Evolutionary conservation across 2,329 filamentous ascomycete species (phyloP), one percentile per base, ranked within the genome.

Genomic region (Colletotrichum sansevieriae): DNA sequence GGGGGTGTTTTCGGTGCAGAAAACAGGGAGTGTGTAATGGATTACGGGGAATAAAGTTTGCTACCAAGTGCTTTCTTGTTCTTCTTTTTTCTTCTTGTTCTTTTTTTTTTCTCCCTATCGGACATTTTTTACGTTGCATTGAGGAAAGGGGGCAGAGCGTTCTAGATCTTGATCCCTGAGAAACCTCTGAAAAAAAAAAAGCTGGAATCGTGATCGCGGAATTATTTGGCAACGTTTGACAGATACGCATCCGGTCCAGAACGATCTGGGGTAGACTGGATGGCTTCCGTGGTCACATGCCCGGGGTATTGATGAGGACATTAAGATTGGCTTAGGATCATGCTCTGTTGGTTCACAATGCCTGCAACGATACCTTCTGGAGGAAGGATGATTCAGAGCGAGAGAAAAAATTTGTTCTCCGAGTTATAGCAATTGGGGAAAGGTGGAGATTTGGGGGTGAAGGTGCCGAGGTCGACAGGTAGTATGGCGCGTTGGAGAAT

Each of bases 361-460:
- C 3, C 25, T 29, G 25, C 25, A 29, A 13, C 12, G 4, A 20
- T n/a, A 51, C n/a, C 35, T 29, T 29, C 4, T 5, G 1, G 25
- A 8, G 3, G 25, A 29, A 29, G 25, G 22, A 22, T 22, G 22
- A 22, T 22, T 22, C 22, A 22, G 22, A 29, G 25, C 25, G 7
- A 29, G 25, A 29, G 25, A 29, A 29, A 29, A 25, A n/a, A 49
- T 29, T n/a, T n/a, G 18, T 18, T 54, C 39, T 37, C 39, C 13
- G 29, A 52, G 25, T 25, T 15, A 29, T 20, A 22, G 11, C n/a
- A 63, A 33, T 63, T 67, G 58, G 64, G 59, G 64, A 56, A 67
- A 55, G 56, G 65, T 68, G 65, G 65, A 39, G 61, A 60, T 68
- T 68, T 65, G 47, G 55, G 55, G 35, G 65, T 22, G 18, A 55